phyloP scores from a whole-genome alignment of 2,329 filamentous ascomycete genomes.

The Aspergillus hiratsukae region DNA sequence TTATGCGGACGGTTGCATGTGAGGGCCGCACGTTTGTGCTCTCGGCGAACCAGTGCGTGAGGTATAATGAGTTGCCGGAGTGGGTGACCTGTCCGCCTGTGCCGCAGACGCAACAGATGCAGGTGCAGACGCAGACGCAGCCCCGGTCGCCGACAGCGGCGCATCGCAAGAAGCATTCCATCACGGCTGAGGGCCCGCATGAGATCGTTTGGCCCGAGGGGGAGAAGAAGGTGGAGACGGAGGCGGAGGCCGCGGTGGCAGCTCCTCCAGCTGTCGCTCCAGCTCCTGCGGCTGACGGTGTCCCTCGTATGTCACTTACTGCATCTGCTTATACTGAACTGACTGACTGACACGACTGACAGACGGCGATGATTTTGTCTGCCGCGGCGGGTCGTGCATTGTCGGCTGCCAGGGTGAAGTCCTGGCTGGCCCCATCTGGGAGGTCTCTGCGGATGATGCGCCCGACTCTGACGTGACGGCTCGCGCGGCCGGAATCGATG shows the following conservation, averaged over 20 bases:
- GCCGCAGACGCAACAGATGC: not conserved
- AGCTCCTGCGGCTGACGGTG: not conserved
- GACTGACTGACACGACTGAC: not conserved
- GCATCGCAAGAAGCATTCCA: constrained; percentile 16
- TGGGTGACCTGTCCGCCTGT: constrained; percentile 46
- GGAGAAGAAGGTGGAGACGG: not conserved
- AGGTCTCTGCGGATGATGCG: constrained; percentile 42
- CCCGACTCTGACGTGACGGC: constrained; percentile 46
- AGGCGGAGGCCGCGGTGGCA: not conserved
- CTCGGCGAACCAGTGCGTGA: constrained; percentile 77
- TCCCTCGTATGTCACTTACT: not conserved
- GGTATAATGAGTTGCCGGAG: constrained; percentile 51
- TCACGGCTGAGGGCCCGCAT: constrained; percentile 39
- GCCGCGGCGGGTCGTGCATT: constrained; percentile 76
- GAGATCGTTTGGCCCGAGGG: constrained; percentile 43
- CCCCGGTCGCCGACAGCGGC: no score
- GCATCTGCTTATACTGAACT: constrained; percentile 2
- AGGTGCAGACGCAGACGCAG: not conserved
- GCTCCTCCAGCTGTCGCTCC: no score
- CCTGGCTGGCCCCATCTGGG: constrained; percentile 77
- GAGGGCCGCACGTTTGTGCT: constrained; percentile 85
- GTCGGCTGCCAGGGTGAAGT: constrained; percentile 75
- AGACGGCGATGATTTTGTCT: constrained; percentile 39
- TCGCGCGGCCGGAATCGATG: constrained; percentile 24
- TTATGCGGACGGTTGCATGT: constrained; percentile 76